phyloP scores from a whole-genome alignment of 805 yeast species.

The Wickerhamiella slavikovae region DNA sequence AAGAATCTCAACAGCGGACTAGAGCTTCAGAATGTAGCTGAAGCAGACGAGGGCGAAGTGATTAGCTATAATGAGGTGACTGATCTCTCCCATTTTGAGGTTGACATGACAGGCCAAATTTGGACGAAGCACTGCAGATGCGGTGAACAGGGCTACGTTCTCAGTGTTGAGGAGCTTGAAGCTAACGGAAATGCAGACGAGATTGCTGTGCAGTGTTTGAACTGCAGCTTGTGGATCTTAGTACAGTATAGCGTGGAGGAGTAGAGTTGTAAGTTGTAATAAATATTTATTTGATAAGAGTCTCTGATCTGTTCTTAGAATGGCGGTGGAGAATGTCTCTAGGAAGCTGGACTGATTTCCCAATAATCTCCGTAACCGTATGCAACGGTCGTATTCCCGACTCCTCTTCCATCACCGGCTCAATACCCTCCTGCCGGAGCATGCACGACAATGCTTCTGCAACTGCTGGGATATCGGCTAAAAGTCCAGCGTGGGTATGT shows the following conservation, averaged over 20 bases:
- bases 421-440: neutral
- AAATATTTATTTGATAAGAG: too few species aligned
- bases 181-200: conserved; percentile 36
- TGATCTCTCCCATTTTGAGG: conserved; percentile 29
- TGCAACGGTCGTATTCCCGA: too few species aligned
- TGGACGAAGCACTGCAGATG: conserved; percentile 19
- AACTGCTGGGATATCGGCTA: conserved; percentile 54
- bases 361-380: too few species aligned
- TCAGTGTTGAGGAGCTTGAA: conserved; percentile 43
- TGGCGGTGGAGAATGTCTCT: too few species aligned
- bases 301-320: too few species aligned
- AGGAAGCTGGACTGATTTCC: too few species aligned
- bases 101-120: conserved; percentile 16
- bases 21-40: conserved; percentile 28
- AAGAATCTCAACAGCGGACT: conserved; percentile 25
- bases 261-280: neutral
- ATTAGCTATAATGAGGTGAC: conserved; percentile 56
- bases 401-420: neutral
- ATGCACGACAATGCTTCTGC: conserved; percentile 52
- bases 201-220: conserved; percentile 55
- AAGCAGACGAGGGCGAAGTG: conserved; percentile 20
- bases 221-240: conserved; percentile 74
- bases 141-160: conserved; percentile 32
- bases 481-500: conserved; percentile 59
- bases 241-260: conserved; percentile 30